Conservation (phyloP, 352 stramenopile genomes). For the Phytophthora agathidicida region DNA sequence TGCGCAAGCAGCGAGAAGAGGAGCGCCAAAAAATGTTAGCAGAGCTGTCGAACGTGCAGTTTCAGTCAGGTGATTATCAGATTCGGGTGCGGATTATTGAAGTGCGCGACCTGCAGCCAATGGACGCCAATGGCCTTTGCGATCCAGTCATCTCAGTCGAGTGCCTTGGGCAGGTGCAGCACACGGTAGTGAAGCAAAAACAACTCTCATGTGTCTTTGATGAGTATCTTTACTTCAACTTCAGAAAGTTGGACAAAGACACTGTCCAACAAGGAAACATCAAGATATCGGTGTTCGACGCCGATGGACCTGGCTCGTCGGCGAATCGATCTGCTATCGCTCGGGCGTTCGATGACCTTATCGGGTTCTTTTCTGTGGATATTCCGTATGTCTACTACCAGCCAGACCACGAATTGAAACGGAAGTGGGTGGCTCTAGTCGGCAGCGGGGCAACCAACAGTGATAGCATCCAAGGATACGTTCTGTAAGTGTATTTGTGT, state of each 20-base stretch:
- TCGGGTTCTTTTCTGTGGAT: constrained; percentile 88
- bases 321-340: constrained; percentile 35
- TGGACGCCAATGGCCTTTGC: constrained; percentile 84
- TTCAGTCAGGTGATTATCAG: constrained; percentile 86
- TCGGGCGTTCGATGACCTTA: constrained; percentile 70
- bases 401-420: constrained; percentile 87
- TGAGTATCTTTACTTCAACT: constrained; percentile 91
- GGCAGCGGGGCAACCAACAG: constrained; percentile 73
- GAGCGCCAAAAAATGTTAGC: constrained; percentile 79
- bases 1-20: constrained; percentile 69
- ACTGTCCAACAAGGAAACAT: constrained; percentile 75
- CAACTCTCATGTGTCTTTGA: constrained; percentile 91
- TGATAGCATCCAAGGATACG: constrained; percentile 91
- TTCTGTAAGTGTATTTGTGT: constrained; percentile 51
- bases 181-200: constrained; percentile 86
- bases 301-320: constrained; percentile 49
- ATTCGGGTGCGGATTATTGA: constrained; percentile 90
- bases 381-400: constrained; percentile 88
- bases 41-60: constrained; percentile 76
- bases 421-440: constrained; percentile 91
- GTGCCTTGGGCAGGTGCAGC: constrained; percentile 79
- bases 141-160: constrained; percentile 90
- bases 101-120: constrained; percentile 89
- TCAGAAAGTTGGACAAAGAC: constrained; percentile 79
- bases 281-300: constrained; percentile 87